A percentile compares a stretch with the other conserved stretches of the same genome.
Conservation (phyloP, 2,329 filamentous ascomycete genomes). For the Fusarium anthophilum region DNA sequence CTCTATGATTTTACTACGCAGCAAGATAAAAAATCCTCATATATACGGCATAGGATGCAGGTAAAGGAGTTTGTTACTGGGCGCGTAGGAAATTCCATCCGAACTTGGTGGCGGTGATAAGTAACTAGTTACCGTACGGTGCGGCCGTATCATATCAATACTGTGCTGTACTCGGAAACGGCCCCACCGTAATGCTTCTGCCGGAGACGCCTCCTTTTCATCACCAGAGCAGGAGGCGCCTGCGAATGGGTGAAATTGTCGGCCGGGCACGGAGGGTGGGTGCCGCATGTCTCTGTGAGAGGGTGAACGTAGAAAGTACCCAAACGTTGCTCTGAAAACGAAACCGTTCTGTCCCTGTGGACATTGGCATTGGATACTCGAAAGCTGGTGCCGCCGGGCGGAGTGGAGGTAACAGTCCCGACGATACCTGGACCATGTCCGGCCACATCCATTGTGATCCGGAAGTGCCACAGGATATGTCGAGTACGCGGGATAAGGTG, state of each 20-base stretch:
- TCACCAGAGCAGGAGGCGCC: conserved; percentile 12
- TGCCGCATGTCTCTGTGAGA: conserved; percentile 12
- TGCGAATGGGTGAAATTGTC: conserved; percentile 5
- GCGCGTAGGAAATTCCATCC: neutral
- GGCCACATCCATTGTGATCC: conserved; percentile 4
- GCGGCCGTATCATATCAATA: neutral
- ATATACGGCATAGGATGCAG: neutral
- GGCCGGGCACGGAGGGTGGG: conserved; percentile 14
- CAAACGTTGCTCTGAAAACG: neutral
- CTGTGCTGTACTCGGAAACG: conserved; percentile 26
- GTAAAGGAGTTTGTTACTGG: neutral
- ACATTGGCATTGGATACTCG: neutral
- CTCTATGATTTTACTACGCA: no score
- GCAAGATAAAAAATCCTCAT: neutral
- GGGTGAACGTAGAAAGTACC: neutral
- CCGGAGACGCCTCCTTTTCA: conserved; percentile 28
- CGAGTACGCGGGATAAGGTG: neutral
- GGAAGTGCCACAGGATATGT: conserved; percentile 9
- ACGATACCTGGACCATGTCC: conserved; percentile 33
- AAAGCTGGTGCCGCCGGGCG: conserved; percentile 11
- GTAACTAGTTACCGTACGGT: conserved; percentile 11
- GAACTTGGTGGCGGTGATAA: neutral
- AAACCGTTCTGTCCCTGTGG: conserved; percentile 5
- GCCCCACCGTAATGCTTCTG: conserved; percentile 28
- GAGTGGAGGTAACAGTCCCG: conserved; percentile 24